These are phyloP conservation scores for Aplosporella prunicola DNA, from an alignment of 2,329 filamentous ascomycete species.

Conservation along the genomic window DNA sequence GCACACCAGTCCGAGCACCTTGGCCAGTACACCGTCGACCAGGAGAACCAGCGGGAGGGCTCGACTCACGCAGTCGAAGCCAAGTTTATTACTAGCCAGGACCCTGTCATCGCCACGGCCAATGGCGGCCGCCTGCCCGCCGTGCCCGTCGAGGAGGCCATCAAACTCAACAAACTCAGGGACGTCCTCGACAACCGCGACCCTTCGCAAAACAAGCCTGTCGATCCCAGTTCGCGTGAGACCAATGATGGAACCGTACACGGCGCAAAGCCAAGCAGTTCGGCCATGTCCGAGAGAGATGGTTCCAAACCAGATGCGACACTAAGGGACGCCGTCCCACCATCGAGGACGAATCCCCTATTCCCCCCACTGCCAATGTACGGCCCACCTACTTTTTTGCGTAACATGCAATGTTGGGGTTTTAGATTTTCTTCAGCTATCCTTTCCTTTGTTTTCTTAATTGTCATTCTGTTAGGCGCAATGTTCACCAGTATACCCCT, in stretches of 20 bases:
- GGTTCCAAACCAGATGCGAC: conserved; percentile 37
- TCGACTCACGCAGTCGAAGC: conserved; percentile 52
- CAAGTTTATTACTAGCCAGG: conserved; percentile 54
- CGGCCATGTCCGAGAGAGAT: conserved; percentile 23
- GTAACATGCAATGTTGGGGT: conserved; percentile 54
- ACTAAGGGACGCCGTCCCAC: conserved; percentile 41
- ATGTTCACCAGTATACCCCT: conserved; percentile 56
- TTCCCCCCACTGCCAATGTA: conserved; percentile 81
- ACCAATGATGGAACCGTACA: conserved; percentile 35
- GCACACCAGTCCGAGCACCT: conserved; percentile 48
- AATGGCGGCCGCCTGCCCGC: conserved; percentile 58
- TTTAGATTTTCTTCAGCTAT: conserved; percentile 63
- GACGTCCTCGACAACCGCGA: conserved; percentile 39
- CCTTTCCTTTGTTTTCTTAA: conserved; percentile 68
- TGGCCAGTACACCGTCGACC: conserved; percentile 30
- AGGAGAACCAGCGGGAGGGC: conserved; percentile 33
- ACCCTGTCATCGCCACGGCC: conserved; percentile 60
- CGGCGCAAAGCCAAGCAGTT: conserved; percentile 22
- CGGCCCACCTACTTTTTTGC: conserved; percentile 59
- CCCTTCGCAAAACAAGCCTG: conserved; percentile 21
- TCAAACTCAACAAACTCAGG: conserved; percentile 57
- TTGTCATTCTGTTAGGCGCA: conserved; percentile 65
- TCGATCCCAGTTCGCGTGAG: conserved; percentile 24
- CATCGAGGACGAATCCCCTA: conserved; percentile 64
- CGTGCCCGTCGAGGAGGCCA: conserved; percentile 60